Evolutionary conservation across 2,329 filamentous ascomycete species (phyloP).

Genomic region (Penicillium polonicum): DNA sequence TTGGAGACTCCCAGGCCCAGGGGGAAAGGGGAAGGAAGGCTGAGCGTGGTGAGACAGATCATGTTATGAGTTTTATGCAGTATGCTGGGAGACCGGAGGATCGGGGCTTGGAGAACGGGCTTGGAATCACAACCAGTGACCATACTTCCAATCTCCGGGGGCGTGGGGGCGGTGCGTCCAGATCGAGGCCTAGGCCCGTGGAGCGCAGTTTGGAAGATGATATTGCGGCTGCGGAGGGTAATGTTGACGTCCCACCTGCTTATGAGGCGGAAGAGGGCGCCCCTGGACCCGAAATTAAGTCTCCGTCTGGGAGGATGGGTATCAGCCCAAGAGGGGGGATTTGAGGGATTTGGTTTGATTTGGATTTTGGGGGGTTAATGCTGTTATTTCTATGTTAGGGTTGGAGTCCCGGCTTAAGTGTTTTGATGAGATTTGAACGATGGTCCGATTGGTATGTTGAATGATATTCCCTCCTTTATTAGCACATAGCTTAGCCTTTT

Average conservation of each 20-base stretch:
- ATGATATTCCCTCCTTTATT: constrained; percentile 3
- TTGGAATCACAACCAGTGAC: background rate
- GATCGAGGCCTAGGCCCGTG: background rate
- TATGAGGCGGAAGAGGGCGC: constrained; percentile 12
- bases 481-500: background rate
- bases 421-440: background rate
- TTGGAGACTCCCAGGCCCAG: background rate
- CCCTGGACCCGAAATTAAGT: constrained; percentile 10
- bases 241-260: constrained; percentile 14
- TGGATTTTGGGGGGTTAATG: background rate
- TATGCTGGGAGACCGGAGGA: constrained; percentile 8
- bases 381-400: background rate
- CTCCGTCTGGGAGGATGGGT: constrained; percentile 13
- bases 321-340: background rate
- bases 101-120: background rate
- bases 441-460: background rate
- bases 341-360: background rate
- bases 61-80: constrained; percentile 33
- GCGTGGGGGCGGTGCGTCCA: background rate
- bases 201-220: background rate
- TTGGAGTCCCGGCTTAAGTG: background rate
- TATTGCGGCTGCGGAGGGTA: background rate
- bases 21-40: background rate
- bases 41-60: constrained; percentile 8
- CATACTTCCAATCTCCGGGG: background rate